Conservation (phyloP, 2,329 filamentous ascomycete species). For the Fusarium sublunatum region DNA sequence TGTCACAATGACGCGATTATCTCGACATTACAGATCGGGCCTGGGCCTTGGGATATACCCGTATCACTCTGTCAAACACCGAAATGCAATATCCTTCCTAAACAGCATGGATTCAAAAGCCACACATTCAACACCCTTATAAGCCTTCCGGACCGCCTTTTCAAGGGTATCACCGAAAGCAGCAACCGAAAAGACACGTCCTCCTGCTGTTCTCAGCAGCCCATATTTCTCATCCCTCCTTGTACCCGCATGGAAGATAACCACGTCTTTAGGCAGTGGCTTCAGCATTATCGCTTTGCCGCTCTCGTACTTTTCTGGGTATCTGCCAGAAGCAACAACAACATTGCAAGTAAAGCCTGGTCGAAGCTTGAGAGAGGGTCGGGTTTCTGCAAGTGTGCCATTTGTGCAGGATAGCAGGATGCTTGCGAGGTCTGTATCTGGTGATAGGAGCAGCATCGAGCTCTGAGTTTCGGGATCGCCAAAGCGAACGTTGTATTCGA, state of each 20-base stretch:
- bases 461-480: constrained; percentile 91
- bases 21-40: too few relatives aligned
- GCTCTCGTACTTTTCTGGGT: constrained; percentile 82
- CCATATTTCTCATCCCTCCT: constrained; percentile 60
- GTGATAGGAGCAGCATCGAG: constrained; percentile 77
- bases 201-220: constrained; percentile 77
- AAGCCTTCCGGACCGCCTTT: constrained; percentile 82
- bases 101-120: constrained; percentile 86
- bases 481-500: constrained; percentile 92
- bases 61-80: background rate
- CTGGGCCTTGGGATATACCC: too few relatives aligned
- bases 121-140: constrained; percentile 75
- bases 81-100: constrained; percentile 83
- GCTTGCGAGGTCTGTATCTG: constrained; percentile 82
- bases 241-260: constrained; percentile 90
- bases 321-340: constrained; percentile 85
- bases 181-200: constrained; percentile 86
- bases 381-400: constrained; percentile 73
- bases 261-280: constrained; percentile 61
- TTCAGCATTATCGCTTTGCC: constrained; percentile 63
- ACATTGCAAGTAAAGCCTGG: constrained; percentile 80
- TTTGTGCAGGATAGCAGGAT: constrained; percentile 85
- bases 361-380: constrained; percentile 71
- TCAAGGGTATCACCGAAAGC: constrained; percentile 74
- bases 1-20: too few relatives aligned